A percentile compares a stretch with the other conserved stretches of the same genome.
phyloP scores from a whole-genome alignment of 2,329 filamentous ascomycete species.

The Diaporthe destruens region DNA sequence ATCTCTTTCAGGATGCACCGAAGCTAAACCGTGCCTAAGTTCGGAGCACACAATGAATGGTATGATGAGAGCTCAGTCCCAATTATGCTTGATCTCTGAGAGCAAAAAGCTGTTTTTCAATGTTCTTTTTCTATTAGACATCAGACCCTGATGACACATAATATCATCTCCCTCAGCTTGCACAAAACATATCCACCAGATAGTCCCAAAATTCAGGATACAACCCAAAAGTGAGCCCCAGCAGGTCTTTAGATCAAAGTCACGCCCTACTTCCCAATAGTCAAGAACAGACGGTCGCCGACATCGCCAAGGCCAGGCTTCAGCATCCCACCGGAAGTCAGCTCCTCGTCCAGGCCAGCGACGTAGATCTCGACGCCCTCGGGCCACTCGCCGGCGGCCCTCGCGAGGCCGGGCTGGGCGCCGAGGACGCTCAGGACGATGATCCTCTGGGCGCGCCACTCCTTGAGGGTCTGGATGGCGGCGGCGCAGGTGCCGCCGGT shows the following conservation, averaged over 20 bases:
- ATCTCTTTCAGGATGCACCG: too few relatives aligned
- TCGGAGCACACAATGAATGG: not conserved
- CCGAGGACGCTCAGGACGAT: conserved; percentile 82
- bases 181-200: not conserved
- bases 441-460: conserved; percentile 91
- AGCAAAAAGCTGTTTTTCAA: not conserved
- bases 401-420: conserved; percentile 76
- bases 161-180: not conserved
- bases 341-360: conserved; percentile 79
- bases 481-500: conserved; percentile 91
- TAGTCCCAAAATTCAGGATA: not conserved
- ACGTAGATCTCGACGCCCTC: conserved; percentile 85
- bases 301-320: conserved; percentile 91
- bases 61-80: not conserved
- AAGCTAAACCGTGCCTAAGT: not conserved
- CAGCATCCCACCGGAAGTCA: conserved; percentile 88
- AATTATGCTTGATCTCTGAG: not conserved
- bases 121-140: not conserved
- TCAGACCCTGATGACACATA: not conserved
- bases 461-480: conserved; percentile 87
- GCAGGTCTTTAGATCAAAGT: too few relatives aligned
- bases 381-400: conserved; percentile 82
- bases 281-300: conserved; percentile 90
- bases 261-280: conserved; percentile 78
- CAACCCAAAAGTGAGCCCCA: not conserved